Evolutionary conservation across 139 green algal species (phyloP).

Genomic region (Chlorella sp.): DNA sequence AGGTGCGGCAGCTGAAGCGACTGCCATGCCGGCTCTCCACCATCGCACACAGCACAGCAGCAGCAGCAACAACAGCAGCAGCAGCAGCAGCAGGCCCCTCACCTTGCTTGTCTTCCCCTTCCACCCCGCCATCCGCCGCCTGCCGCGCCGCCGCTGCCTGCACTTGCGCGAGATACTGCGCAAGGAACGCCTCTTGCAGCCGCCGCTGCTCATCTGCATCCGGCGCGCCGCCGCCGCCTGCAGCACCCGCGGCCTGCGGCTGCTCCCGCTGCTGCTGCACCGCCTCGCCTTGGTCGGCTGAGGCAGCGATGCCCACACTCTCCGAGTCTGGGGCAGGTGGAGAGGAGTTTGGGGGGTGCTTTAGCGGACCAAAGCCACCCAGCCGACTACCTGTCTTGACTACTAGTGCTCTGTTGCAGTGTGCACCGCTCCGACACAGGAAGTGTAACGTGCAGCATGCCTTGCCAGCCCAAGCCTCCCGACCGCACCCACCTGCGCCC

Average conservation of each 20-base stretch:
- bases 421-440: too few species aligned
- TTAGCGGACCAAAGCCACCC: too few species aligned
- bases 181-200: conserved; percentile 42
- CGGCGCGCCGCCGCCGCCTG: too few species aligned
- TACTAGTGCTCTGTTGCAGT: too few species aligned
- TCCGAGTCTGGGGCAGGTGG: conserved; percentile 19
- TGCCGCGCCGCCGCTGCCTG: conserved; percentile 2
- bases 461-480: not conserved
- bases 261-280: conserved; percentile 21
- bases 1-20: too few species aligned
- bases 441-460: too few species aligned
- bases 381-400: too few species aligned
- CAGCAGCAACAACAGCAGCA: not conserved
- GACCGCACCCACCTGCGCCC: not conserved
- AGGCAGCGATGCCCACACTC: conserved; percentile 20
- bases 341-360: too few species aligned
- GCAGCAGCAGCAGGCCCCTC: not conserved
- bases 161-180: conserved; percentile 48
- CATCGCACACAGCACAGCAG: not conserved
- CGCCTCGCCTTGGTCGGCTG: conserved; percentile 17
- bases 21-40: too few species aligned
- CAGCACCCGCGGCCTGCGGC: not conserved
- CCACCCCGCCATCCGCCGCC: not conserved
- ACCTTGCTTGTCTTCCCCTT: not conserved
- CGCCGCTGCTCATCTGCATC: conserved; percentile 30